Percentiles rank a stretch among this genome's conserved stretches.
Evolutionary conservation across 495 filamentous ascomycete species (phyloP).

Genomic region (Amphirosellinia nigrospora): DNA sequence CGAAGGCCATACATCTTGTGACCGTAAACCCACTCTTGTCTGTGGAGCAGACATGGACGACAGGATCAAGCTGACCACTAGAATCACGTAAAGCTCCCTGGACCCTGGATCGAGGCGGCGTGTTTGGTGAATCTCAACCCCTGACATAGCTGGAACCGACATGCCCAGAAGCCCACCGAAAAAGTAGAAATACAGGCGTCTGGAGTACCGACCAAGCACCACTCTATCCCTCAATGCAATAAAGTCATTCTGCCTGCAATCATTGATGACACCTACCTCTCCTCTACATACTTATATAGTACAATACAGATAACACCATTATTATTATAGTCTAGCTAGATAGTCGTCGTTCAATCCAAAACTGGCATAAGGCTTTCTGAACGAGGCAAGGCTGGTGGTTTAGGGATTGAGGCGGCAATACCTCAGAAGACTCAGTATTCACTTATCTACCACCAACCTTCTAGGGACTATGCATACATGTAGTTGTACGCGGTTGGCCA

Average conservation of each 20-base stretch:
- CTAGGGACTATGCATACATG: not conserved
- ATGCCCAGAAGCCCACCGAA: not conserved
- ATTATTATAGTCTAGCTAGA: too few relatives aligned
- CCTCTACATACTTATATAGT: not conserved
- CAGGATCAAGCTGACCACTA: conserved; percentile 7
- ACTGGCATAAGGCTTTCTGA: not conserved
- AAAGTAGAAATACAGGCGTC: not conserved
- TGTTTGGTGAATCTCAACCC: conserved; percentile 16
- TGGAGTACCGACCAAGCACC: not conserved
- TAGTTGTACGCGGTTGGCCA: not conserved
- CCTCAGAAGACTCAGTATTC: not conserved
- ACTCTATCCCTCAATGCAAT: conserved; percentile 14
- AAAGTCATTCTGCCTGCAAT: not conserved
- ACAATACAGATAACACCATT: not conserved
- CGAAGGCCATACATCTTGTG: conserved; percentile 23
- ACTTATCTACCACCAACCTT: not conserved
- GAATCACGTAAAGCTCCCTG: not conserved
- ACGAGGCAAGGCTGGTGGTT: conserved; percentile 5
- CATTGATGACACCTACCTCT: not conserved
- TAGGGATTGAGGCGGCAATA: not conserved
- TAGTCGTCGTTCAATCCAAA: not conserved
- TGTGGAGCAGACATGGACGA: conserved; percentile 12
- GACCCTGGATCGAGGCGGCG: conserved; percentile 21
- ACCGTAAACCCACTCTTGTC: conserved; percentile 22
- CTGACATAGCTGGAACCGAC: not conserved